These are phyloP conservation scores for Calonectria henricotiae DNA, from an alignment of 2,329 filamentous ascomycete genomes.

Conservation along the genomic window DNA sequence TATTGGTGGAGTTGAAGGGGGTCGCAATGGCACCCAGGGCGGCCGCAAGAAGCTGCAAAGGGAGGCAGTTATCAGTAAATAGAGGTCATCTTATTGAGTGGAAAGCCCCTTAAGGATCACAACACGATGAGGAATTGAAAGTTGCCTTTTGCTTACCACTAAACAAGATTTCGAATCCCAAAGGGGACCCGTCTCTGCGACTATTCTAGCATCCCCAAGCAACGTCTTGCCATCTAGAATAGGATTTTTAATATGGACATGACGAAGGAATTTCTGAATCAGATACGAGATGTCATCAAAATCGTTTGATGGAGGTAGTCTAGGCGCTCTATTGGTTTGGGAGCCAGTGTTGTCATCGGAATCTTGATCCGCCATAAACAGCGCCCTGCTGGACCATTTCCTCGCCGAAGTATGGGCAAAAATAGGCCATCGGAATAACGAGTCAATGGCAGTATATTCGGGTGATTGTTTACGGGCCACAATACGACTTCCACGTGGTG, in stretches of 20 bases:
- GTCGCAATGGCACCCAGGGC: slow-evolving; percentile 29
- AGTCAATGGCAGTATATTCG: slow-evolving; percentile 23
- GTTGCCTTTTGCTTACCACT: neutral
- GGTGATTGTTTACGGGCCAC: slow-evolving; percentile 7
- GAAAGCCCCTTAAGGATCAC: neutral
- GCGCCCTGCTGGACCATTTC: slow-evolving; percentile 6
- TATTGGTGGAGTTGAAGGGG: slow-evolving; percentile 2
- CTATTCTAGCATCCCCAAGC: slow-evolving; percentile 17
- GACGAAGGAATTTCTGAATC: slow-evolving; percentile 23
- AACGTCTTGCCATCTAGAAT: slow-evolving; percentile 30
- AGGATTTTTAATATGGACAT: slow-evolving; percentile 35
- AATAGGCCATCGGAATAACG: slow-evolving; percentile 25
- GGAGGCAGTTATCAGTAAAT: neutral
- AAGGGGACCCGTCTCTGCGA: slow-evolving; percentile 20
- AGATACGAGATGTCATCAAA: slow-evolving; percentile 29
- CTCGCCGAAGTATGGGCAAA: slow-evolving; percentile 22
- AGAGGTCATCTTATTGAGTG: neutral
- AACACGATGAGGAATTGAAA: neutral
- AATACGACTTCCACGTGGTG: neutral
- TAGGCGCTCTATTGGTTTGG: neutral
- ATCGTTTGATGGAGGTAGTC: slow-evolving; percentile 9
- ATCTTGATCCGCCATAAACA: slow-evolving; percentile 27
- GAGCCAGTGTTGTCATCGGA: neutral
- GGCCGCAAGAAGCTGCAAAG: slow-evolving; percentile 29
- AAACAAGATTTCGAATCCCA: slow-evolving; percentile 31